These are phyloP conservation scores for Xylariales sp. DNA, from an alignment of 2,329 filamentous ascomycete genomes.

Conservation along the genomic window DNA sequence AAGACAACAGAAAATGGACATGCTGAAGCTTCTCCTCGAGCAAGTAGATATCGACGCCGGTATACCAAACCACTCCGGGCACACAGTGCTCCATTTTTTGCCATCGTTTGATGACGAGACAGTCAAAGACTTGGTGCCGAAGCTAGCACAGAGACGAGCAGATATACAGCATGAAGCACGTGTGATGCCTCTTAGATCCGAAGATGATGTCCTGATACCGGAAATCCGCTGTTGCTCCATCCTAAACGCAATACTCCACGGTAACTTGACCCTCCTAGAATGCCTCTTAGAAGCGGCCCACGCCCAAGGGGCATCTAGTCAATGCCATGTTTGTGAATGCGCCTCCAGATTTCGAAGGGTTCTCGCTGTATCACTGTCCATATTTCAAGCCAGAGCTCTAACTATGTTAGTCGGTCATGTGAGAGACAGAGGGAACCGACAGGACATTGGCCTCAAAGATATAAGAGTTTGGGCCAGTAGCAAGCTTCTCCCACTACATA, in stretches of 20 bases:
- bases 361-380: slow-evolving; percentile 4
- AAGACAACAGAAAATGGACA: background rate
- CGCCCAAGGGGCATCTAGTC: background rate
- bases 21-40: background rate
- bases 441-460: background rate
- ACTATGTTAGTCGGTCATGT: background rate
- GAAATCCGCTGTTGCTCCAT: slow-evolving; percentile 5
- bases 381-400: slow-evolving; percentile 7
- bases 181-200: background rate
- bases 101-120: background rate
- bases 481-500: slow-evolving; percentile 3
- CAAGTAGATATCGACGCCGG: background rate
- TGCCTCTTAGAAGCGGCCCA: slow-evolving; percentile 9
- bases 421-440: background rate
- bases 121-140: background rate
- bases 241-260: slow-evolving; percentile 5
- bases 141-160: background rate
- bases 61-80: slow-evolving; percentile 1
- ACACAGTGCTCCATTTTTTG: slow-evolving; percentile 12
- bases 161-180: slow-evolving; percentile 7
- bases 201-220: background rate
- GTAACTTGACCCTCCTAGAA: background rate
- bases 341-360: slow-evolving; percentile 9
- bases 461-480: slow-evolving; percentile 4
- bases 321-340: slow-evolving; percentile 8